phyloP scores from a whole-genome alignment of 495 filamentous ascomycete genomes.

The Penicillium coprophilum region DNA sequence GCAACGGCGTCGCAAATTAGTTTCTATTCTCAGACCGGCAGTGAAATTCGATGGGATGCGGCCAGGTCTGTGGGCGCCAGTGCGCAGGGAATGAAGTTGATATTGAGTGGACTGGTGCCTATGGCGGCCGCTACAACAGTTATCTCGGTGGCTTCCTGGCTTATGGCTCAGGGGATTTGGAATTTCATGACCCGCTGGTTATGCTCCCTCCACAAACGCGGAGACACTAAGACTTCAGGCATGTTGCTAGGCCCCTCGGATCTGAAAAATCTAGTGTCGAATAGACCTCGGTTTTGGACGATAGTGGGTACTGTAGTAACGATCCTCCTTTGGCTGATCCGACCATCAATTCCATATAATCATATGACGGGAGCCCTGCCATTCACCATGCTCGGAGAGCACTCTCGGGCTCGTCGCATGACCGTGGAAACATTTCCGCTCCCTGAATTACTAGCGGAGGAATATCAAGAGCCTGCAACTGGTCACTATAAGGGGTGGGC shows the following conservation, averaged over 20 bases:
- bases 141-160: constrained; percentile 13
- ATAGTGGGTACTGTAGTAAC: constrained; percentile 4
- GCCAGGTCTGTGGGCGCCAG: constrained; percentile 23
- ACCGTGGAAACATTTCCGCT: constrained; percentile 18
- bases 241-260: constrained; percentile 1
- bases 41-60: constrained; percentile 27
- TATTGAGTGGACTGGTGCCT: constrained; percentile 23
- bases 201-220: constrained; percentile 6
- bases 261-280: constrained; percentile 3
- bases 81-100: constrained; percentile 22
- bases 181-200: constrained; percentile 20
- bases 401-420: constrained; percentile 12
- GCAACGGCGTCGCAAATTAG: constrained; percentile 25
- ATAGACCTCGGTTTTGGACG: constrained; percentile 13
- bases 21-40: constrained; percentile 25
- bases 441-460: constrained; percentile 16
- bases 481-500: constrained; percentile 27
- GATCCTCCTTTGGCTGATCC: constrained; percentile 15
- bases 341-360: constrained; percentile 34
- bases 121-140: constrained; percentile 13
- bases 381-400: constrained; percentile 31
- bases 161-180: constrained; percentile 17
- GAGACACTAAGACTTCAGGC: constrained; percentile 1
- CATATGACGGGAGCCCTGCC: constrained; percentile 36
- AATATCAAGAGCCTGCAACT: constrained; percentile 20